Evolutionary conservation across 2,329 filamentous ascomycete species (phyloP).

Genomic region (Trichophyton schoenleinii): DNA sequence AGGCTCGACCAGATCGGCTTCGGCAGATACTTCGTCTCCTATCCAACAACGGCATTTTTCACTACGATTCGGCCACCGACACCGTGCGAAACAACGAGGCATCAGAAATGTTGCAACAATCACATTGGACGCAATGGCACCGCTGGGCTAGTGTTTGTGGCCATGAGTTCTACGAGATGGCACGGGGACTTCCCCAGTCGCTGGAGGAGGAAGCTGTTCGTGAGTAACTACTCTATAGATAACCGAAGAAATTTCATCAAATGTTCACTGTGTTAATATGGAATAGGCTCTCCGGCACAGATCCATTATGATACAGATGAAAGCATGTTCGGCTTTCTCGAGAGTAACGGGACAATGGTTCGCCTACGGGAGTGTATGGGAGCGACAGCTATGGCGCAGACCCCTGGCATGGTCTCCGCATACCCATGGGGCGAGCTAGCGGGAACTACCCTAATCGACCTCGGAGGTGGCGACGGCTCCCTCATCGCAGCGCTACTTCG

Average conservation of each 20-base stretch:
- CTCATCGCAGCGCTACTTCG: conserved; percentile 28
- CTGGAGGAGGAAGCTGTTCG: neutral
- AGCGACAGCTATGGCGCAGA: neutral
- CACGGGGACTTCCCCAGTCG: conserved; percentile 27
- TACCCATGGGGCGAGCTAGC: conserved; percentile 19
- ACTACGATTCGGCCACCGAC: conserved; percentile 18
- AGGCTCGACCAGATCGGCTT: conserved; percentile 20
- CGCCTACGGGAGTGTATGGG: neutral
- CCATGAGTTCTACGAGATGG: conserved; percentile 35
- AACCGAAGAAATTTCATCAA: too few relatives aligned
- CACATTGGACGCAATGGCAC: conserved; percentile 37
- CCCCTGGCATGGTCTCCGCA: neutral
- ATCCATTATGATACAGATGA: conserved; percentile 31
- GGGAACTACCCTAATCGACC: conserved; percentile 24
- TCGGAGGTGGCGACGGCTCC: conserved; percentile 32
- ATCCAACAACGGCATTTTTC: conserved; percentile 27
- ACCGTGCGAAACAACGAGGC: conserved; percentile 25
- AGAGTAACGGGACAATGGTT: conserved; percentile 18
- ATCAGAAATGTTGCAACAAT: conserved; percentile 23
- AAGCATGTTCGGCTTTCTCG: conserved; percentile 32
- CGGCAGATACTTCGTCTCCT: conserved; percentile 23
- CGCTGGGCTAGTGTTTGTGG: conserved; percentile 35
- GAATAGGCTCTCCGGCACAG: conserved; percentile 25
- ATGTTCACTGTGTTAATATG: conserved; percentile 6
- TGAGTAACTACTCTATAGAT: conserved; percentile 1